Conservation (phyloP, 2,329 filamentous ascomycete species). For the Scleromitrula shiraiana region DNA sequence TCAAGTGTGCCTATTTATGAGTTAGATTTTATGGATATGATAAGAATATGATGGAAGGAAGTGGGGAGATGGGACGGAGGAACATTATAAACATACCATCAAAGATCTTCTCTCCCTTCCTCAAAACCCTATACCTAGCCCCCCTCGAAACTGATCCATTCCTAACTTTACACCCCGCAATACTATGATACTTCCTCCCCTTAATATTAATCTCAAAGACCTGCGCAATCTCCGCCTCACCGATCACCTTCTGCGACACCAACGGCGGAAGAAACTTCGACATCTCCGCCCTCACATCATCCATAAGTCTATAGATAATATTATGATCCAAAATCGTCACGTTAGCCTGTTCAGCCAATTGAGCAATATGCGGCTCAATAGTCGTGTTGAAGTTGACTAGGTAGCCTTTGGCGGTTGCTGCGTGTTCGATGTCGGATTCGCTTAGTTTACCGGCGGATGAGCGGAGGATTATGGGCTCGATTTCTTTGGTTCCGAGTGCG, state of each 20-base stretch:
- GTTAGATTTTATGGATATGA: not conserved
- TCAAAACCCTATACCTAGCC: conserved; percentile 61
- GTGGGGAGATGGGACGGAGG: not conserved
- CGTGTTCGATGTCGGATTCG: conserved; percentile 86
- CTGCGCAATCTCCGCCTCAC: conserved; percentile 80
- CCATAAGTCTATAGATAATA: conserved; percentile 73
- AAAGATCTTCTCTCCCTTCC: conserved; percentile 63
- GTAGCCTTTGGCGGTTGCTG: conserved; percentile 64
- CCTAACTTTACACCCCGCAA: conserved; percentile 81
- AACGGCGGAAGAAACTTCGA: conserved; percentile 61
- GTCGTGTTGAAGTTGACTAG: conserved; percentile 82
- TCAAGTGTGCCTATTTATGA: conserved; percentile 57
- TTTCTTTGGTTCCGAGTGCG: conserved; percentile 76
- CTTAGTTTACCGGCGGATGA: conserved; percentile 69
- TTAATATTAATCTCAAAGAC: conserved; percentile 79
- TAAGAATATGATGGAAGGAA: not conserved
- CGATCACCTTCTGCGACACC: conserved; percentile 63
- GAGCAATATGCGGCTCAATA: conserved; percentile 58
- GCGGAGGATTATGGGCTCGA: conserved; percentile 67
- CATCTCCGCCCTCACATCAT: conserved; percentile 62
- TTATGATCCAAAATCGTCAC: conserved; percentile 79
- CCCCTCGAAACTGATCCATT: conserved; percentile 66
- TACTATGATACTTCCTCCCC: conserved; percentile 59
- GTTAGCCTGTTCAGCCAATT: conserved; percentile 59
- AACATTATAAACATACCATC: conserved; percentile 57